Evolutionary conservation across 495 filamentous ascomycete genomes (phyloP).

Genomic region (Penicillium lagena): DNA sequence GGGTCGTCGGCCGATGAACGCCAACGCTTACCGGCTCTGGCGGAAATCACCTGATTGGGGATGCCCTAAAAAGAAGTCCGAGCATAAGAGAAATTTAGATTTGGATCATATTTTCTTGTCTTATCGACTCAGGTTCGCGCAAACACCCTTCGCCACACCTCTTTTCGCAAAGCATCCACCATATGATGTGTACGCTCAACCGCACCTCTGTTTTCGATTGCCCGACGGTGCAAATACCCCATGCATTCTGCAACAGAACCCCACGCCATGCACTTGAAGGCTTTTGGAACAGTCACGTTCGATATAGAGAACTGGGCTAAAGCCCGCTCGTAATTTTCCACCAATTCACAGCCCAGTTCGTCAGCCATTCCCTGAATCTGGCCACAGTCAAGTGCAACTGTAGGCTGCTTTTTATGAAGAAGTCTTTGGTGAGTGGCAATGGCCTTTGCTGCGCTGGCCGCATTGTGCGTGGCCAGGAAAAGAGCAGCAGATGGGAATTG

Average conservation of each 20-base stretch:
- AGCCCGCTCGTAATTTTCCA: conserved; percentile 18
- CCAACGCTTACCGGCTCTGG: too few species aligned
- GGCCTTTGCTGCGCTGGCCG: conserved; percentile 24
- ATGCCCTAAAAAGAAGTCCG: neutral
- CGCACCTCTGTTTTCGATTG: conserved; percentile 31
- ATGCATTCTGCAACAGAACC: conserved; percentile 29
- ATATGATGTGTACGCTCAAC: conserved; percentile 25
- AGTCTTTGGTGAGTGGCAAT: conserved; percentile 16
- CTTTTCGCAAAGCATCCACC: conserved; percentile 15
- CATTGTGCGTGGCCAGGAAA: conserved; percentile 37
- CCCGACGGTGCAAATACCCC: conserved; percentile 28
- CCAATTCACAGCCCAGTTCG: conserved; percentile 25
- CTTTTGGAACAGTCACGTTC: conserved; percentile 16
- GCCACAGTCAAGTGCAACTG: conserved; percentile 24
- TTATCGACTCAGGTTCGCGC: neutral
- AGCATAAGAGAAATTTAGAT: too few species aligned
- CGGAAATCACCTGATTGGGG: neutral
- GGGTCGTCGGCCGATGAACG: conserved; percentile 9
- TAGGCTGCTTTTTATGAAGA: conserved; percentile 15
- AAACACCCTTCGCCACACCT: conserved; percentile 35
- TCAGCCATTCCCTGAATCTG: conserved; percentile 60
- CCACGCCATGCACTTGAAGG: conserved; percentile 34
- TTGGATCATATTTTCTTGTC: too few species aligned
- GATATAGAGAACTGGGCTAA: conserved; percentile 5
- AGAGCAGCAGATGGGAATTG: conserved; percentile 27